Conservation (phyloP, 129 eudicot genomes). For the Mikania micrantha region DNA sequence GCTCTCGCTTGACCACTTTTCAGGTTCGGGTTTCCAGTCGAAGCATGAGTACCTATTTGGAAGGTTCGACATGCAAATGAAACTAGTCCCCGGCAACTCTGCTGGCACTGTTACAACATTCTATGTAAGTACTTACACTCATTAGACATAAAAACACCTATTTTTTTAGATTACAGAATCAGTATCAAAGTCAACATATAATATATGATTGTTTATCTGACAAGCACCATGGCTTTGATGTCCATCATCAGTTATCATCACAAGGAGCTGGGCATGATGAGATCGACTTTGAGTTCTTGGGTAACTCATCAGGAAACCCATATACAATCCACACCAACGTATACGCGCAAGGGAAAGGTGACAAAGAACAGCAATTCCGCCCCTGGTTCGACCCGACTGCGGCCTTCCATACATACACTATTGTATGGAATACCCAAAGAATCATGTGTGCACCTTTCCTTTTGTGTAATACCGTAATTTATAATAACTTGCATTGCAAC, state of each 20-base stretch:
- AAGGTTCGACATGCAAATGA: conserved; percentile 35
- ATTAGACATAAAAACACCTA: too few relatives aligned
- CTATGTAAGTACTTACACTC: conserved; percentile 15
- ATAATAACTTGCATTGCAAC: not conserved
- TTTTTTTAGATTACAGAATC: too few relatives aligned
- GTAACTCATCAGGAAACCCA: conserved; percentile 30
- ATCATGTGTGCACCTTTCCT: conserved; percentile 25
- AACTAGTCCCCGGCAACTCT: conserved; percentile 36
- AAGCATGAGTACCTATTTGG: conserved; percentile 34
- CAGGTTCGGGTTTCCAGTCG: conserved; percentile 33
- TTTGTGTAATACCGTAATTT: too few relatives aligned
- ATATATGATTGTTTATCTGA: not conserved
- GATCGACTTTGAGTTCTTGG: conserved; percentile 37
- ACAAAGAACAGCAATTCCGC: conserved; percentile 40
- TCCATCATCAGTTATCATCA: conserved; percentile 24
- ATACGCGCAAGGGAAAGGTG: conserved; percentile 33
- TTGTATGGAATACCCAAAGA: conserved; percentile 32
- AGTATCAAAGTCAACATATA: too few relatives aligned
- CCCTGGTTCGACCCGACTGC: conserved; percentile 38
- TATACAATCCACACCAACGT: conserved; percentile 36
- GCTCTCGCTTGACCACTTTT: conserved; percentile 24
- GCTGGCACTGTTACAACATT: conserved; percentile 39
- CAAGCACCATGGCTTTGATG: not conserved
- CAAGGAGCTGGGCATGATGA: conserved; percentile 37
- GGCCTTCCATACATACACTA: conserved; percentile 36